phyloP scores from a whole-genome alignment of 1,284 basidiomycete species.

The Pholiota adiposa region DNA sequence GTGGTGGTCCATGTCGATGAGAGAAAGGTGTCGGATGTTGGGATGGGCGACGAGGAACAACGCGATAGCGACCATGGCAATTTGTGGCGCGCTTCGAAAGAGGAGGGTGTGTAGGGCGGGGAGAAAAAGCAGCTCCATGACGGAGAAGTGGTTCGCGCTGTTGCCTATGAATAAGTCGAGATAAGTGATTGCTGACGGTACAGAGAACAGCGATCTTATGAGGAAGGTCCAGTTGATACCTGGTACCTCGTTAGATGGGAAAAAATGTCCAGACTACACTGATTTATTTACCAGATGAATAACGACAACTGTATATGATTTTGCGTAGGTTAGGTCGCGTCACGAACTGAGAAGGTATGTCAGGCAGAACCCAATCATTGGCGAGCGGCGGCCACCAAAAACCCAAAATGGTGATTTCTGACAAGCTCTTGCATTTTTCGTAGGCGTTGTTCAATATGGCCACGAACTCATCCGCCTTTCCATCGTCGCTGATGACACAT shows the following conservation, averaged over 20 bases:
- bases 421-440: constrained; percentile 2
- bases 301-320: neutral
- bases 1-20: neutral
- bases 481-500: neutral
- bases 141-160: neutral
- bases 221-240: constrained; percentile 12
- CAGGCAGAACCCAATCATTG: neutral
- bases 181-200: constrained; percentile 1
- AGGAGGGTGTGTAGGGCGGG: neutral
- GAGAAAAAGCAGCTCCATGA: neutral
- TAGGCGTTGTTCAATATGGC: constrained; percentile 6
- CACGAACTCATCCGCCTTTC: neutral
- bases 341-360: neutral
- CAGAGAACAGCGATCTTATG: constrained; percentile 2
- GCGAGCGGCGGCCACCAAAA: constrained; percentile 2
- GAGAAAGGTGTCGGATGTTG: constrained; percentile 5
- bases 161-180: constrained; percentile 9
- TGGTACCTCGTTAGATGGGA: neutral
- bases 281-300: neutral
- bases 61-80: neutral
- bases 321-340: neutral
- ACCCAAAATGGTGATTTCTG: neutral
- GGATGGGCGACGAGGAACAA: constrained; percentile 11
- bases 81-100: neutral
- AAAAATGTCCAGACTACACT: neutral